Evolutionary conservation across 2,329 filamentous ascomycete genomes (phyloP).

Genomic region (Stromatinia cepivora): DNA sequence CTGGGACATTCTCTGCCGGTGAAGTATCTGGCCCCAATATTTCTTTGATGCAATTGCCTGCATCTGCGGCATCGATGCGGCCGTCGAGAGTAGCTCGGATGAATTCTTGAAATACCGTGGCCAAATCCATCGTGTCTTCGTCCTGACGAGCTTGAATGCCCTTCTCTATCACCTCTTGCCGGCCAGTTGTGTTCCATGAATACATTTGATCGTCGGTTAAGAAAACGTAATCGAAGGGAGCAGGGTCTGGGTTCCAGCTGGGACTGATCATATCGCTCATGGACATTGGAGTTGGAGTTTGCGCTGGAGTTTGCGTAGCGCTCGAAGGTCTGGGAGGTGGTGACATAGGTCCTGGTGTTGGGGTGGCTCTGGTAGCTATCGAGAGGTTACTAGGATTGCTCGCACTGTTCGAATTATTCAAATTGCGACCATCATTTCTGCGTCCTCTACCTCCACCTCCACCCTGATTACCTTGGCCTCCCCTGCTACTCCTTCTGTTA

Average conservation of each 20-base stretch:
- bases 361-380: constrained; percentile 36
- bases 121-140: constrained; percentile 67
- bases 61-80: constrained; percentile 65
- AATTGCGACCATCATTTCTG: constrained; percentile 37
- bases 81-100: constrained; percentile 72
- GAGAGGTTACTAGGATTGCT: constrained; percentile 37
- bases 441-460: constrained; percentile 35
- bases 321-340: constrained; percentile 38
- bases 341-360: constrained; percentile 41
- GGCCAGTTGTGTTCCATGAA: constrained; percentile 67
- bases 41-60: constrained; percentile 71
- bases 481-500: constrained; percentile 48
- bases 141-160: constrained; percentile 64
- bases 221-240: constrained; percentile 68
- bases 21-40: constrained; percentile 62
- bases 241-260: constrained; percentile 37
- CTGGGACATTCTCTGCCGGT: constrained; percentile 50
- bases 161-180: constrained; percentile 64
- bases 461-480: constrained; percentile 43
- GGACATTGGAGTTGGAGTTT: constrained; percentile 31
- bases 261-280: constrained; percentile 36
- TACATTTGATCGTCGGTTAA: constrained; percentile 69
- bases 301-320: constrained; percentile 36
- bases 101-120: constrained; percentile 80
- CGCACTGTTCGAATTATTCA: constrained; percentile 28